These are phyloP conservation scores for Sanguinoderma infundibulare DNA, from an alignment of 1,284 basidiomycete genomes.

Conservation along the genomic window DNA sequence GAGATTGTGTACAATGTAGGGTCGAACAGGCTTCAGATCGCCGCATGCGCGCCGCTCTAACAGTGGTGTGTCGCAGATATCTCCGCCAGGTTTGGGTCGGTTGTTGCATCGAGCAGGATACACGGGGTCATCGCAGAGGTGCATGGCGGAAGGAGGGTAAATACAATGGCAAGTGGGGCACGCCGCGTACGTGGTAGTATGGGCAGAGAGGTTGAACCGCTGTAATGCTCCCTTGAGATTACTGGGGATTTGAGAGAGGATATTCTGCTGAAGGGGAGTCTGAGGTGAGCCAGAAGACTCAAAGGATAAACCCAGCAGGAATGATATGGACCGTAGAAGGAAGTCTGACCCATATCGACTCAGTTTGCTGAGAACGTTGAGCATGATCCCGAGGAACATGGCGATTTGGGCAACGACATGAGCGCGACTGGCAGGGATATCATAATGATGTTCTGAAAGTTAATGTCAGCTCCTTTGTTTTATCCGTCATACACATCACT, in stretches of 20 bases:
- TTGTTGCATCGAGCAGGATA: conserved; percentile 4
- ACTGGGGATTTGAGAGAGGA: conserved; percentile 1
- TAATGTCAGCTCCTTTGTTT: not conserved
- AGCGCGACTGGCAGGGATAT: not conserved
- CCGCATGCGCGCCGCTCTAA: not conserved
- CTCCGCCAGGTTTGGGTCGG: not conserved
- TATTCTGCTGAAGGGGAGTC: not conserved
- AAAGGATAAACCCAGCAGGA: conserved; percentile 1
- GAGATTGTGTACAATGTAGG: conserved; percentile 6
- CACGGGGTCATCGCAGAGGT: too few relatives aligned
- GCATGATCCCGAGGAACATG: conserved; percentile 5
- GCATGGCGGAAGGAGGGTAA: not conserved
- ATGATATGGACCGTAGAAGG: not conserved
- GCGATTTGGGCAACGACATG: conserved; percentile 4
- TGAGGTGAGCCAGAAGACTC: not conserved
- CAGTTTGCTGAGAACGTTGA: conserved; percentile 1
- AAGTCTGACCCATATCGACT: conserved; percentile 5
- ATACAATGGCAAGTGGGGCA: conserved; percentile 3
- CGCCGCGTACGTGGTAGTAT: conserved; percentile 2
- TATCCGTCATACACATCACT: not conserved
- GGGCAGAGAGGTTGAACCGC: conserved; percentile 1
- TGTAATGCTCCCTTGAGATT: not conserved
- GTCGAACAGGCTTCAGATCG: not conserved
- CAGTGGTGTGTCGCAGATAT: not conserved
- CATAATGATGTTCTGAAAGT: not conserved